Base-by-base conservation (phyloP, 2,329 filamentous ascomycete genomes). In the Cladosporium sp. region DNA sequence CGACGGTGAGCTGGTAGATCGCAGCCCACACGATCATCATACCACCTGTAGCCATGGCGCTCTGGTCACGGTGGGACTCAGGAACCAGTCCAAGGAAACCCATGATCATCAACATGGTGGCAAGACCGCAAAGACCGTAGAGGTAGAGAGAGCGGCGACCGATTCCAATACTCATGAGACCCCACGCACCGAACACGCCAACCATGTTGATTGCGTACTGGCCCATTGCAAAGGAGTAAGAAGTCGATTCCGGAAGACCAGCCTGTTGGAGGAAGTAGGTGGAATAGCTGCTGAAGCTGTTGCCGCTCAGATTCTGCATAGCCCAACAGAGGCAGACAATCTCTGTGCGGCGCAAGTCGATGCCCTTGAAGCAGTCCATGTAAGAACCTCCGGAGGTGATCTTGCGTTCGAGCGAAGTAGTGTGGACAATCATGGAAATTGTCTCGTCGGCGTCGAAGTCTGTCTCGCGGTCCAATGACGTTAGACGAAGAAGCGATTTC, bases 381-480 rank as follows among this genome's bases (percentile, higher is more conserved):
- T 95, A 96, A 64, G 84, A 88, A 6, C 91, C 87, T 34, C 92
- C 92, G 7, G 81, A 80, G 4, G 91, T 93, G 64, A 92, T 90
- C 78, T 87, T 83, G 74, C 91, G 85, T 77, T 96, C 93, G 18
- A 96, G 82, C 0, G 90, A 90, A 0, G 91, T 93, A 0, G 92
- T 97, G 75, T 96, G 92, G 1, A 92, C 87, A 90, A 97, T 96
- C 92, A 96, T 95, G 73, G 91, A 89, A 59, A 96, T 84, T 0
- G 92, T 95, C 79, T 95, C 92, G 69, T 96, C 90, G 11, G 90
- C 86, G 73, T 96, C 87, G 71, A 95, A 93, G 68, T 90, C 85
- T 0, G 87, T 89, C 67, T 92, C 88, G 59, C 82, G 81, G 68
- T 87, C 81, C 14, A 83, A 71, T 72, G 84, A 88, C 4, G 89